phyloP scores from a whole-genome alignment of 2,329 filamentous ascomycete genomes.

The Sphaerulina vaccinii region DNA sequence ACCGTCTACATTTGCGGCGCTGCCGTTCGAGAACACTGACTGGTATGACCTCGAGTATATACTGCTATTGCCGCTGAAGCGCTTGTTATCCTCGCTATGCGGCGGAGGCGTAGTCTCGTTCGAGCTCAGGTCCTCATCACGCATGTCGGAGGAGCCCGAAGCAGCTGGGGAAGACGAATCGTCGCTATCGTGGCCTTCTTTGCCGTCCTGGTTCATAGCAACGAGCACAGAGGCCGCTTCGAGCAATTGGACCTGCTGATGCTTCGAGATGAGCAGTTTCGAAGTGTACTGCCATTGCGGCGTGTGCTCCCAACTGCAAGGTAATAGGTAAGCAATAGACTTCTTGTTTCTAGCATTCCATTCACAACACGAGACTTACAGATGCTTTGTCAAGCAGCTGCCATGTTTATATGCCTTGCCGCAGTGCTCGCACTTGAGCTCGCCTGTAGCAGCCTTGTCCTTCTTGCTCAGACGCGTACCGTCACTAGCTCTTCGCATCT shows the following conservation, averaged over 20 bases:
- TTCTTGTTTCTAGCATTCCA: neutral
- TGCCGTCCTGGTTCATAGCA: conserved; percentile 72
- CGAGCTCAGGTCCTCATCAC: conserved; percentile 75
- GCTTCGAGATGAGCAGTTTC: conserved; percentile 97
- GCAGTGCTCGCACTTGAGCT: conserved; percentile 95
- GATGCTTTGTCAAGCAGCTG: conserved; percentile 99
- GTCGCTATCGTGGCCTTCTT: conserved; percentile 68
- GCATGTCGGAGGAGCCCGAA: conserved; percentile 74
- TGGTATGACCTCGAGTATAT: conserved; percentile 75
- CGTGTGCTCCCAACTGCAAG: conserved; percentile 93
- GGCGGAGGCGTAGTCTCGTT: conserved; percentile 91
- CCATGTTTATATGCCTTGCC: conserved; percentile 99
- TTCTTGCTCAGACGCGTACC: conserved; percentile 79
- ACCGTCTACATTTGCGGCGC: conserved; percentile 55
- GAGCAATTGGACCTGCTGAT: conserved; percentile 96
- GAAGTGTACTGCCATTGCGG: conserved; percentile 97
- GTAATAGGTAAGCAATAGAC: conserved; percentile 17
- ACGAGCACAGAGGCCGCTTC: conserved; percentile 96
- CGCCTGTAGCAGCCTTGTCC: conserved; percentile 76
- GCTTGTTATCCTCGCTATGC: conserved; percentile 60
- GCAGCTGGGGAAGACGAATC: conserved; percentile 80
- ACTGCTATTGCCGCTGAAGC: conserved; percentile 50
- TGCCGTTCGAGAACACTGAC: conserved; percentile 60
- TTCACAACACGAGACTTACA: conserved; percentile 66
- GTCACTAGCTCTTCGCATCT: conserved; percentile 72